phyloP scores from a whole-genome alignment of 1,139 yeast genomes.

The Starmera stellimalicola region DNA sequence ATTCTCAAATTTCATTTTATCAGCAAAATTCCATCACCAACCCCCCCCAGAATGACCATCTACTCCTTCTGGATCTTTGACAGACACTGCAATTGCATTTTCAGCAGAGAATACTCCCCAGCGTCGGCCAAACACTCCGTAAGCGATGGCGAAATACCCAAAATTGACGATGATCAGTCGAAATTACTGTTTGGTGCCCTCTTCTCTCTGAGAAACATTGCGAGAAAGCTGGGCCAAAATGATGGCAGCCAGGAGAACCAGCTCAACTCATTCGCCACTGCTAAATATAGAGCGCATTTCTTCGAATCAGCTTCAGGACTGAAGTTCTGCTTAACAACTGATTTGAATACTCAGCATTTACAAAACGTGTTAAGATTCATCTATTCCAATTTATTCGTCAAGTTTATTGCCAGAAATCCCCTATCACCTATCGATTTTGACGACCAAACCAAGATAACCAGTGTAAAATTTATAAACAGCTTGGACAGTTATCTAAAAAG shows the following conservation, averaged over 20 bases:
- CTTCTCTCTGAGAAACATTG: conserved; percentile 68
- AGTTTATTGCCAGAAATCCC: conserved; percentile 59
- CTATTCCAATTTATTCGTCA: conserved; percentile 59
- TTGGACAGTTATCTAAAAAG: conserved; percentile 30
- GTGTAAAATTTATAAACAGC: conserved; percentile 33
- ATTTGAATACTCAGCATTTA: conserved; percentile 51
- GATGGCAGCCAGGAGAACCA: conserved; percentile 29
- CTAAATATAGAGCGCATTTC: conserved; percentile 68
- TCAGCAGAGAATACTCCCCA: conserved; percentile 46
- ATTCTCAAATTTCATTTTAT: no score
- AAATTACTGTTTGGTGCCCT: conserved; percentile 84
- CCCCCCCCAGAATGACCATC: conserved; percentile 55
- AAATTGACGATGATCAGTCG: conserved; percentile 35
- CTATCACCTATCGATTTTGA: conserved; percentile 44
- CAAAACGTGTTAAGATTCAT: conserved; percentile 55
- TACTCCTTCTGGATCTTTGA: conserved; percentile 86
- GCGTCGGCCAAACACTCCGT: conserved; percentile 16
- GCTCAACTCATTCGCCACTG: conserved; percentile 60
- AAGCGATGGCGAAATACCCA: background rate
- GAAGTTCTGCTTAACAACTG: conserved; percentile 68
- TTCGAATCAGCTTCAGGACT: conserved; percentile 73
- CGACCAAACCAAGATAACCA: conserved; percentile 31
- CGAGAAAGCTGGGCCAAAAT: conserved; percentile 48
- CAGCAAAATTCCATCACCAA: no score
- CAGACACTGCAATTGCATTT: conserved; percentile 77